A percentile compares a stretch with the other conserved stretches of the same genome.
phyloP scores from a whole-genome alignment of 805 yeast species.

The Sungouiozyma intestinalis region DNA sequence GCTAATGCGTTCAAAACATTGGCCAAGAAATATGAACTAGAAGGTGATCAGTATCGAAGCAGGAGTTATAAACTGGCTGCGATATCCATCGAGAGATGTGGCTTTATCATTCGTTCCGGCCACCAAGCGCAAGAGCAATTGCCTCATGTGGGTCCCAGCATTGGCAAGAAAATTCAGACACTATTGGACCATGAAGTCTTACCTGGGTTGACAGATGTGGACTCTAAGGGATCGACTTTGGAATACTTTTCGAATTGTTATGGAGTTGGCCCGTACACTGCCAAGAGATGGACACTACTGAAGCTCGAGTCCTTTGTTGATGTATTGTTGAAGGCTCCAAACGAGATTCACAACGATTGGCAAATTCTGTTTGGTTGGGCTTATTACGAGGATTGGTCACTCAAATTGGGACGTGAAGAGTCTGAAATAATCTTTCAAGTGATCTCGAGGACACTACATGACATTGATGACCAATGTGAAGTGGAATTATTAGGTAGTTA shows the following conservation, averaged over 20 bases:
- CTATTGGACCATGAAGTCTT: conserved; percentile 17
- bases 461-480: conserved; percentile 11
- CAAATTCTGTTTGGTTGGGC: conserved; percentile 24
- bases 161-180: conserved; percentile 23
- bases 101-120: conserved; percentile 17
- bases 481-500: conserved; percentile 26
- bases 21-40: conserved; percentile 14
- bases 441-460: conserved; percentile 9
- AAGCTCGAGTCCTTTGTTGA: conserved; percentile 14
- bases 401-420: conserved; percentile 17
- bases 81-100: conserved; percentile 13
- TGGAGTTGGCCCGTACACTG: conserved; percentile 22
- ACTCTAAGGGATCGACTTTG: conserved; percentile 9
- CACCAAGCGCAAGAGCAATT: conserved; percentile 17
- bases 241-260: conserved; percentile 22
- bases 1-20: conserved; percentile 13
- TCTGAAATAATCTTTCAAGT: conserved; percentile 15
- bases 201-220: conserved; percentile 15
- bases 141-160: conserved; percentile 20
- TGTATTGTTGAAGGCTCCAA: conserved; percentile 11
- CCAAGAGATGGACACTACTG: conserved; percentile 17
- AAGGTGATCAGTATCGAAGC: conserved; percentile 22
- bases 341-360: conserved; percentile 18
- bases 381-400: conserved; percentile 25
- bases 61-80: conserved; percentile 23